Percentiles rank a stretch among this genome's conserved stretches.
These are phyloP conservation scores for Neoarthrinium moseri DNA, from an alignment of 2,329 filamentous ascomycete genomes.

Conservation along the genomic window DNA sequence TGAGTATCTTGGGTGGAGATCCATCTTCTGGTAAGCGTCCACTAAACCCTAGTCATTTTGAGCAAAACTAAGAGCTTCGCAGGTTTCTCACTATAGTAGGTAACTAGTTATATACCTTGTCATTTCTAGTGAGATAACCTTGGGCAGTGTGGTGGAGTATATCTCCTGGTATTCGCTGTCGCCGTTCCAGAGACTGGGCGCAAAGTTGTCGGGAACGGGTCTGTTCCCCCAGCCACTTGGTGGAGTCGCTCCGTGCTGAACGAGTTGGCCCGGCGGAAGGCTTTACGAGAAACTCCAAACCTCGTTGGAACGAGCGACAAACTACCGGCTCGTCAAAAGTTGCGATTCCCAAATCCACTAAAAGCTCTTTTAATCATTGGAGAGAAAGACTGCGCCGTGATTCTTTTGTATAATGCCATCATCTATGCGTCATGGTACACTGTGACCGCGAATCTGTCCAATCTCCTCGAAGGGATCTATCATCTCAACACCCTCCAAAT, in stretches of 20 bases:
- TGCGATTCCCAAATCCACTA: no score
- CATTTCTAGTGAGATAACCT: no score
- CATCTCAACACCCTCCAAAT: constrained; percentile 18
- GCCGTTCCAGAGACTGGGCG: background rate
- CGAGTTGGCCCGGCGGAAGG: background rate
- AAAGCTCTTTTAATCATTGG: no score
- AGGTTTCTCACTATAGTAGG: background rate
- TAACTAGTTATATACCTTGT: no score
- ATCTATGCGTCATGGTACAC: background rate
- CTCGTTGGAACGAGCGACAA: no score
- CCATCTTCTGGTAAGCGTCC: constrained; percentile 39
- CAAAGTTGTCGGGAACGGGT: background rate
- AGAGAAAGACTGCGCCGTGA: no score
- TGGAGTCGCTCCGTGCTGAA: background rate
- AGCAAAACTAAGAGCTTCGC: background rate
- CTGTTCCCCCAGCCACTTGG: background rate
- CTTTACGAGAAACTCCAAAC: background rate
- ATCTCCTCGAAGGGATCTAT: constrained; percentile 19
- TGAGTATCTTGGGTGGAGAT: constrained; percentile 35
- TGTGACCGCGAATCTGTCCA: constrained; percentile 19
- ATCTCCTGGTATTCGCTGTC: background rate
- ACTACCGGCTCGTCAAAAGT: no score
- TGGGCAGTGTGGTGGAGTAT: no score
- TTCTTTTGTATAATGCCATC: no score
- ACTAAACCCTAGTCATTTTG: background rate